Evolutionary conservation across 495 filamentous ascomycete genomes (phyloP), one percentile per base, ranked within the genome.

Genomic region (Neurospora sp.): DNA sequence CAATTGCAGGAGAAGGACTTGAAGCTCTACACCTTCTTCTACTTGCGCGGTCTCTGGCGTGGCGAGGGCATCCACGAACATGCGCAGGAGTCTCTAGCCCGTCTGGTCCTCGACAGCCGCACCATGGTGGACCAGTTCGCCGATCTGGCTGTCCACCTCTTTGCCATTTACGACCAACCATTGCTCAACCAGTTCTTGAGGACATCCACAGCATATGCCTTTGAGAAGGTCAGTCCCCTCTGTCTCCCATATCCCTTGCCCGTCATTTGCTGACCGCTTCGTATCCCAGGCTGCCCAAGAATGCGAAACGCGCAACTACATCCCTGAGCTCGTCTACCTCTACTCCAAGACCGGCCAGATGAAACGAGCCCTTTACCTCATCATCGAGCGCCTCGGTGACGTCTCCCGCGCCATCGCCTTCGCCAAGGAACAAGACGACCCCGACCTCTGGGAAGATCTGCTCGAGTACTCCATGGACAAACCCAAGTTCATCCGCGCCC

Each of bases 381-480:
- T 99, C 75, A 94, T 98, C 77, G 92, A 94, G 73, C 90, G 91
- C 10, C 86, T 99, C 7, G 89, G 89, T 72, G 94, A 98, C 77
- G 93, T 98, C 59, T 91, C 90, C 5, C 92, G 94, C 73, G 96
- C 96, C 66, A 98, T 99, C 75, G 87, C 91, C 9, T 99, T 98
- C 75, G 94, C 94, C 69, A 97, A 97, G 81, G 90, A 93, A 69
- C 94, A 97, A 79, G 88, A 94, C 73, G 95, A 98, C 73, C 89
- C 89, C 0, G 92, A 95, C 76, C 87, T 99, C 0, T 99, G 96
- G 96, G 91, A 97, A 75, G 96, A 99, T 77, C 87, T 99, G 11
- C 89, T 99, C 27, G 89, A 94, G 73, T 98, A 98, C 83, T 92
- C 89, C 31, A 98, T 99, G 96, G 93, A 97, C 81, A 97, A 97